Percentiles rank a stretch among this genome's conserved stretches.
These are phyloP conservation scores for Microthlaspi erraticum DNA, from an alignment of 345 rosid species.

Conservation along the genomic window DNA sequence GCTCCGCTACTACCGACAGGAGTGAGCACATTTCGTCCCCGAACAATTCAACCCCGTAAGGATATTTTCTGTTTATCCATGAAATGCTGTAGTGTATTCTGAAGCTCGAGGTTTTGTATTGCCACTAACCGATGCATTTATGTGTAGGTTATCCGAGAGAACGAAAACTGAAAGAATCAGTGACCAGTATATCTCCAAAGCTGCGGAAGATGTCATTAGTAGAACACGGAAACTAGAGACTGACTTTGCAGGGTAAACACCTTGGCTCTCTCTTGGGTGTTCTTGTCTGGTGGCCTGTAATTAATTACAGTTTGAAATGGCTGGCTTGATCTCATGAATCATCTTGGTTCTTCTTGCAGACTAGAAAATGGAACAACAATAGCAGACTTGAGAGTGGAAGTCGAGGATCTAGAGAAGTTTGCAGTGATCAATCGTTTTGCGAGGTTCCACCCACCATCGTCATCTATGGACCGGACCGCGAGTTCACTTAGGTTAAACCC, in stretches of 20 bases:
- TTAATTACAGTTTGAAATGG: background rate
- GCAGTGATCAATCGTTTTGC: conserved; percentile 93
- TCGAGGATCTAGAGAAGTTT: conserved; percentile 78
- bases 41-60: conserved; percentile 63
- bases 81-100: background rate
- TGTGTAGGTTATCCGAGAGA: conserved; percentile 55
- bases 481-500: conserved; percentile 57
- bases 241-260: conserved; percentile 60
- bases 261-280: background rate
- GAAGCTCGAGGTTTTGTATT: background rate
- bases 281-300: background rate
- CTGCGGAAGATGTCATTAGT: conserved; percentile 62
- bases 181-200: conserved; percentile 60
- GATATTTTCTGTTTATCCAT: background rate
- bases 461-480: conserved; percentile 48
- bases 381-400: conserved; percentile 77
- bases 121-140: background rate
- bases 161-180: conserved; percentile 49
- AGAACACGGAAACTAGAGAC: conserved; percentile 67
- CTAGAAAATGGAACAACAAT: conserved; percentile 68
- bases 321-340: conserved; percentile 24
- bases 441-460: conserved; percentile 74
- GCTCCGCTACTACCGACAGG: conserved; percentile 44
- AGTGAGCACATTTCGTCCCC: conserved; percentile 43
- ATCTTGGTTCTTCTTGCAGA: conserved; percentile 52